Conservation (phyloP, 352 stramenopile species). For the Globisporangium apiculatum region DNA sequence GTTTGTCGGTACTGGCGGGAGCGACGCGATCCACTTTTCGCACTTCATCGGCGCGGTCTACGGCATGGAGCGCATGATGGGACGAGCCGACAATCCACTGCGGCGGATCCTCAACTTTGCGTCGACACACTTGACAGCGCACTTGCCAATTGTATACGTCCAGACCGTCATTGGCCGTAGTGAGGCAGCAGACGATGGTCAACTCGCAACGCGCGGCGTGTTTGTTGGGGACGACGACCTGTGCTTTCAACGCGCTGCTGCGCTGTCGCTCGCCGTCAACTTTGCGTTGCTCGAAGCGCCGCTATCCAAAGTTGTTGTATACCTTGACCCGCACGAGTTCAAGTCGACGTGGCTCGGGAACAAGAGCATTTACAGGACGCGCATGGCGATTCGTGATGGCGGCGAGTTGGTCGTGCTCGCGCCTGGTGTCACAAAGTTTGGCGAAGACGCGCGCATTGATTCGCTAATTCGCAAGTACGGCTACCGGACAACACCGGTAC, state of each 20-base stretch:
- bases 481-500: slow-evolving; percentile 92
- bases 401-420: slow-evolving; percentile 94
- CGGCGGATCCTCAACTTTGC: slow-evolving; percentile 95
- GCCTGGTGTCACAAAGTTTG: slow-evolving; percentile 92
- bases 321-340: slow-evolving; percentile 94
- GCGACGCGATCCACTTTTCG: slow-evolving; percentile 96
- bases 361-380: slow-evolving; percentile 97
- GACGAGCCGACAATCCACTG: slow-evolving; percentile 92
- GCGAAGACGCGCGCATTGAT: slow-evolving; percentile 93
- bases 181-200: slow-evolving; percentile 27
- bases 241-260: slow-evolving; percentile 93
- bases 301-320: slow-evolving; percentile 94
- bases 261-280: slow-evolving; percentile 94
- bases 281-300: slow-evolving; percentile 92
- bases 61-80: slow-evolving; percentile 98
- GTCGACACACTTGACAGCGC: slow-evolving; percentile 86
- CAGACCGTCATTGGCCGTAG: slow-evolving; percentile 90
- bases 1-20: slow-evolving; percentile 92
- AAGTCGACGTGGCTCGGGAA: slow-evolving; percentile 98
- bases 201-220: slow-evolving; percentile 84
- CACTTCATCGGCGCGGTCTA: slow-evolving; percentile 98
- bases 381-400: slow-evolving; percentile 95
- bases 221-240: slow-evolving; percentile 96
- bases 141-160: slow-evolving; percentile 93
- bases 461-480: slow-evolving; percentile 95